Evolutionary conservation across 495 filamentous ascomycete species (phyloP).

Genomic region (Diplogelasinospora grovesii): DNA sequence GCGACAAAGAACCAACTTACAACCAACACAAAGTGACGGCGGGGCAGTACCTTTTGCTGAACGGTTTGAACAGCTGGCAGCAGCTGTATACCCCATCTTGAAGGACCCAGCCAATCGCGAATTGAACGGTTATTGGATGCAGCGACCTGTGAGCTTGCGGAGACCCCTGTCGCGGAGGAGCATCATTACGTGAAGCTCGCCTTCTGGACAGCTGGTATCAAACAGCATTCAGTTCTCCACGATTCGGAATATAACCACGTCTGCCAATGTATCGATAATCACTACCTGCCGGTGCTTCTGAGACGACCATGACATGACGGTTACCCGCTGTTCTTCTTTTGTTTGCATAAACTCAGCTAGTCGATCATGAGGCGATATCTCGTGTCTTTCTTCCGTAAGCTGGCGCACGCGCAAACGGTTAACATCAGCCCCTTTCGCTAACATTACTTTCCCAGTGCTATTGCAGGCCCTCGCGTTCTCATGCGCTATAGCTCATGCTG

Average conservation of each 20-base stretch:
- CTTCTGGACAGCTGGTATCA: conserved; percentile 14
- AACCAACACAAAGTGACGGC: no score
- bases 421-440: conserved; percentile 9
- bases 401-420: conserved; percentile 6
- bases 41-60: no score
- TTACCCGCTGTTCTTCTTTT: not conserved
- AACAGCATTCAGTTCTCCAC: not conserved
- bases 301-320: conserved; percentile 19
- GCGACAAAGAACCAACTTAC: no score
- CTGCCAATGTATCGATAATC: no score
- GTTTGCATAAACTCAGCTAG: conserved; percentile 18
- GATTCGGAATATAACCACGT: not conserved
- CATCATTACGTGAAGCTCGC: conserved; percentile 4
- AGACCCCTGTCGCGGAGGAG: conserved; percentile 5
- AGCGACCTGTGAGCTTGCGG: no score
- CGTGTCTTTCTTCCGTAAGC: conserved; percentile 38
- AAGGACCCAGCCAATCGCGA: no score
- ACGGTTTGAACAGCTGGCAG: no score
- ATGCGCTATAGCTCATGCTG: conserved; percentile 23
- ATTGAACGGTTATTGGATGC: no score
- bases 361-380: conserved; percentile 34
- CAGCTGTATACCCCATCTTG: no score
- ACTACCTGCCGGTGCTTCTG: no score
- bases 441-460: conserved; percentile 36
- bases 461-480: conserved; percentile 35